Evolutionary conservation across 164 flowering plant species (phyloP).

Genomic region (Santalum album): DNA sequence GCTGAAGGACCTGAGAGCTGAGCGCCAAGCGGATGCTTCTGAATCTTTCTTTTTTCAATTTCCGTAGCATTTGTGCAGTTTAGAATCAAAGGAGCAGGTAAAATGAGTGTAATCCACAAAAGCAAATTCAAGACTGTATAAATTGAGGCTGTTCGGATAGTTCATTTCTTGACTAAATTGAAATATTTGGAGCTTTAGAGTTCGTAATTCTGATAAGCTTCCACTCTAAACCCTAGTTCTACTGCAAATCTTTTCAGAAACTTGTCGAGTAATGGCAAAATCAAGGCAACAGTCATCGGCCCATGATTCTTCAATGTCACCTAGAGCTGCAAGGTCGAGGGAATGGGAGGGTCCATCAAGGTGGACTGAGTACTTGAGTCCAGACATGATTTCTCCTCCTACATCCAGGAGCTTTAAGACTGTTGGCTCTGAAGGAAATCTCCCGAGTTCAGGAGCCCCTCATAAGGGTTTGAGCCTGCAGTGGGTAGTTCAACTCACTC

Average conservation of each 20-base stretch:
- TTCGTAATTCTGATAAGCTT: no score
- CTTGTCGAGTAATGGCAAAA: conserved; percentile 36
- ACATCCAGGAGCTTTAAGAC: conserved; percentile 26
- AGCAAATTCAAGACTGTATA: no score
- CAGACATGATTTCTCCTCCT: conserved; percentile 37
- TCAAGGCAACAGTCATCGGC: no score
- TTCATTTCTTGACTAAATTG: no score
- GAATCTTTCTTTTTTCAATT: no score
- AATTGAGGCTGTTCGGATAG: no score
- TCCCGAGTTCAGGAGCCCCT: conserved; percentile 34
- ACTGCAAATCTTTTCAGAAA: background rate
- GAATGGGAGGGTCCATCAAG: conserved; percentile 64
- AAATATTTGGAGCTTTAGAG: no score
- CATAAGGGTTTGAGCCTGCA: conserved; percentile 72
- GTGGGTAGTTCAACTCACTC: conserved; percentile 67
- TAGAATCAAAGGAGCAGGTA: no score
- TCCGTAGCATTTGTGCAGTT: no score
- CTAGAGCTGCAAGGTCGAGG: conserved; percentile 45
- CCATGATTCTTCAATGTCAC: conserved; percentile 40
- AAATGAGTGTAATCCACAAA: no score
- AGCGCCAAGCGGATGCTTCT: no score
- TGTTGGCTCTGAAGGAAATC: conserved; percentile 34
- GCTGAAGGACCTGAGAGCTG: no score
- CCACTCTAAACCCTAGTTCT: background rate
- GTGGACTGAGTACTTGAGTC: conserved; percentile 76